Evolutionary conservation across 2,329 filamentous ascomycete genomes (phyloP).

Genomic region (Ceratocystis ficicola): DNA sequence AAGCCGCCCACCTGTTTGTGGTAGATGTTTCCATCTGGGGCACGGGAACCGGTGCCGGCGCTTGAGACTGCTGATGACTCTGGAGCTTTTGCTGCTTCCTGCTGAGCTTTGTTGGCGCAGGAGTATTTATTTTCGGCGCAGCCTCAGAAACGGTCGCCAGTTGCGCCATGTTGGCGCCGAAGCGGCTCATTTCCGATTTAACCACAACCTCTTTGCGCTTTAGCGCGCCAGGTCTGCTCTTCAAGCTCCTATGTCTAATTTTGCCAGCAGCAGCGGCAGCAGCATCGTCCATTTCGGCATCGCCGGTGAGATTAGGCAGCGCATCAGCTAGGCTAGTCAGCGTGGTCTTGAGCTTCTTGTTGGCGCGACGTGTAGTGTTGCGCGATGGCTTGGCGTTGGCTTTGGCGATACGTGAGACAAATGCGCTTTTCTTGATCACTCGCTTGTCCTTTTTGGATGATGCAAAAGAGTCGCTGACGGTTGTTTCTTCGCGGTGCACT

Average conservation of each 20-base stretch:
- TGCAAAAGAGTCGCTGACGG: slow-evolving; percentile 47
- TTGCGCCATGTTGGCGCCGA: slow-evolving; percentile 70
- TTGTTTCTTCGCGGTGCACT: slow-evolving; percentile 40
- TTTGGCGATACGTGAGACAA: slow-evolving; percentile 66
- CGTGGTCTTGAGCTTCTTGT: slow-evolving; percentile 65
- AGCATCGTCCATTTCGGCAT: slow-evolving; percentile 33
- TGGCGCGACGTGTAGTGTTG: slow-evolving; percentile 44
- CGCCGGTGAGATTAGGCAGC: slow-evolving; percentile 48
- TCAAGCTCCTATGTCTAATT: slow-evolving; percentile 62
- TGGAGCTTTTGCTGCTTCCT: slow-evolving; percentile 15
- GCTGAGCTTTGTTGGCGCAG: slow-evolving; percentile 14
- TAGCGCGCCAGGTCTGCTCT: slow-evolving; percentile 62
- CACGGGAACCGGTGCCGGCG: slow-evolving; percentile 15
- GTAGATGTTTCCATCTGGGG: slow-evolving; percentile 30
- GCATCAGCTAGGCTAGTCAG: slow-evolving; percentile 69
- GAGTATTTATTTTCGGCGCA: neutral
- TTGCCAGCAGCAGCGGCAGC: slow-evolving; percentile 42
- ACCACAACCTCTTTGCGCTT: slow-evolving; percentile 75
- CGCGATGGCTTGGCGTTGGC: slow-evolving; percentile 43
- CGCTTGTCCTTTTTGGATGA: slow-evolving; percentile 75
- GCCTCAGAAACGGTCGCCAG: slow-evolving; percentile 36
- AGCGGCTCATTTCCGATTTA: slow-evolving; percentile 67
- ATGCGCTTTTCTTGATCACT: slow-evolving; percentile 64
- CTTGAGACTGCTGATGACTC: neutral
- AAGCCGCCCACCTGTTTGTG: slow-evolving; percentile 60